phyloP scores from a whole-genome alignment of 2,329 filamentous ascomycete genomes.

The Trichoderma sp. region DNA sequence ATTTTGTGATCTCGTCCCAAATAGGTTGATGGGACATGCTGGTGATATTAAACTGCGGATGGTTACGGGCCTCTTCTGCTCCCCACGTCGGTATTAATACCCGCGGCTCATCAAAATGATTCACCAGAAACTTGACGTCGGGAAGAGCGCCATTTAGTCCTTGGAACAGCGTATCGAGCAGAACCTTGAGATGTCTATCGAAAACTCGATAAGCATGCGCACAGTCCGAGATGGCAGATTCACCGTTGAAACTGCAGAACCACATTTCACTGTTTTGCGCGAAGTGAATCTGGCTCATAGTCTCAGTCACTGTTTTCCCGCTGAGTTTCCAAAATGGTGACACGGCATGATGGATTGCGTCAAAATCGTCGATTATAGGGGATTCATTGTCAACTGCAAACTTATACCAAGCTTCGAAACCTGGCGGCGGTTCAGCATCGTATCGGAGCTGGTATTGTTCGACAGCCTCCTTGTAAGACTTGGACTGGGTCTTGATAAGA shows the following conservation, averaged over 20 bases:
- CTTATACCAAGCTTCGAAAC: constrained; percentile 78
- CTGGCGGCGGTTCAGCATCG: constrained; percentile 66
- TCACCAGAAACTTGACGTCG: constrained; percentile 44
- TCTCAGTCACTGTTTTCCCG: constrained; percentile 33
- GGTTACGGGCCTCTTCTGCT: background rate
- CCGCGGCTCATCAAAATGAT: constrained; percentile 48
- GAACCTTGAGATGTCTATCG: constrained; percentile 34
- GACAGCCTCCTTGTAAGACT: constrained; percentile 37
- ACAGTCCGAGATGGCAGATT: constrained; percentile 32
- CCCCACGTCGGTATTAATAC: constrained; percentile 34
- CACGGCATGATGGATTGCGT: constrained; percentile 41
- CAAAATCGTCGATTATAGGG: constrained; percentile 71
- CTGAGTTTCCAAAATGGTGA: constrained; percentile 42
- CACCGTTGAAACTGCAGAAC: constrained; percentile 35
- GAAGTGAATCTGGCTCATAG: constrained; percentile 30
- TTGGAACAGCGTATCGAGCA: constrained; percentile 35
- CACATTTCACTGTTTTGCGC: constrained; percentile 35
- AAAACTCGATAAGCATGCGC: constrained; percentile 33
- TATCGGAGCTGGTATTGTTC: constrained; percentile 45
- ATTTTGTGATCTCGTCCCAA: constrained; percentile 35
- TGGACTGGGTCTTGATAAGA: constrained; percentile 39
- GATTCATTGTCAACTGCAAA: constrained; percentile 63
- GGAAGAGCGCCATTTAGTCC: constrained; percentile 32
- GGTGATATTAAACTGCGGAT: constrained; percentile 23
- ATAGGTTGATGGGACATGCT: constrained; percentile 30